phyloP scores from a whole-genome alignment of 768 basidiomycete species.

The Imleria badia region DNA sequence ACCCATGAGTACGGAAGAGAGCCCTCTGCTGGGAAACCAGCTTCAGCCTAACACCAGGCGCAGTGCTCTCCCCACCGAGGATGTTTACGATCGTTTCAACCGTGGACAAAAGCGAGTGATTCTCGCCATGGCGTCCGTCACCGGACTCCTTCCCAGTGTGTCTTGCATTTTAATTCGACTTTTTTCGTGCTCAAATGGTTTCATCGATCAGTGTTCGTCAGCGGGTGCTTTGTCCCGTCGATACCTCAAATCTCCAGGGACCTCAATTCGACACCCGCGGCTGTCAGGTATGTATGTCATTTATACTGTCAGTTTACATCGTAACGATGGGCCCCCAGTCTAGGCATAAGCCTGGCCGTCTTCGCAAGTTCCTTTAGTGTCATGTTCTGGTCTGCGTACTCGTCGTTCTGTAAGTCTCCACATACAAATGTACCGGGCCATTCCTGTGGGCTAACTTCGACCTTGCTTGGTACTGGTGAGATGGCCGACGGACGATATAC shows the following conservation, averaged over 20 bases:
- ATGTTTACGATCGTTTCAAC: conserved; percentile 62
- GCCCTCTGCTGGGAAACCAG: conserved; percentile 21
- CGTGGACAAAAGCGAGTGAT: conserved; percentile 50
- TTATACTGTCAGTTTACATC: background rate
- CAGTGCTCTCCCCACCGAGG: conserved; percentile 16
- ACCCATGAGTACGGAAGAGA: conserved; percentile 30
- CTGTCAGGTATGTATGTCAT: conserved; percentile 54
- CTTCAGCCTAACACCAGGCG: background rate
- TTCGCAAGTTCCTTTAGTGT: conserved; percentile 44
- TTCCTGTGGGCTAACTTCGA: background rate
- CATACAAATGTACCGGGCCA: background rate
- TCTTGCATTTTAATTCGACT: background rate
- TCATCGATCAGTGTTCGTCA: conserved; percentile 56
- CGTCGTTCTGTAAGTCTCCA: conserved; percentile 46
- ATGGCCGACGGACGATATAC: conserved; percentile 65
- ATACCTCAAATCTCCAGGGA: conserved; percentile 74
- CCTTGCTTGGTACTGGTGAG: conserved; percentile 31
- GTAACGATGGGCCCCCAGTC: conserved; percentile 24
- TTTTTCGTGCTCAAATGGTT: background rate
- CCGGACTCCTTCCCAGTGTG: conserved; percentile 64
- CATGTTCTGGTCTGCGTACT: conserved; percentile 52
- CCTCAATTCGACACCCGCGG: conserved; percentile 50
- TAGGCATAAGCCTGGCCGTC: conserved; percentile 53
- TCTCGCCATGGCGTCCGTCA: conserved; percentile 55
- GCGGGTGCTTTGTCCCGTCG: conserved; percentile 69